Conservation (phyloP, 345 rosid genomes). For the Hibiscus trionum region DNA sequence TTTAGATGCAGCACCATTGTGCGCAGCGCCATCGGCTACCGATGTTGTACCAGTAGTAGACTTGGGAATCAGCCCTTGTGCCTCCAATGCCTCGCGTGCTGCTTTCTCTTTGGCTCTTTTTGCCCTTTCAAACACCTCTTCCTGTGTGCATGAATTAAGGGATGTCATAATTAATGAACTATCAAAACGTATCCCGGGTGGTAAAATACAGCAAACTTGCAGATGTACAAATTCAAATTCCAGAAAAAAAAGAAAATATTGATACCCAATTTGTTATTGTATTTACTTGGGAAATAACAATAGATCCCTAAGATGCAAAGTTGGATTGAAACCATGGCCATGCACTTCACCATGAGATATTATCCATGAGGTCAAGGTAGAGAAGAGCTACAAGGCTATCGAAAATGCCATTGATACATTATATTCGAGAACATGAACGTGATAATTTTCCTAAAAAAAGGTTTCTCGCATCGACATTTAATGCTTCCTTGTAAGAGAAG, state of each 20-base stretch:
- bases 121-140: slow-evolving; percentile 78
- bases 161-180: not conserved
- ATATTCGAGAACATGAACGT: not conserved
- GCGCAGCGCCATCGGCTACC: not conserved
- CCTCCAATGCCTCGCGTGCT: slow-evolving; percentile 62
- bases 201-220: not conserved
- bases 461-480: not conserved
- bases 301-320: not conserved
- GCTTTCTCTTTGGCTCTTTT: slow-evolving; percentile 74
- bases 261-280: not conserved
- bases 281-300: not conserved
- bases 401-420: not conserved
- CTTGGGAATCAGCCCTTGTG: slow-evolving; percentile 39
- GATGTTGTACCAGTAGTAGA: slow-evolving; percentile 18
- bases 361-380: not conserved
- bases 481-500: not conserved
- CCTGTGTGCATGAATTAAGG: slow-evolving; percentile 29
- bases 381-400: not conserved
- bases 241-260: not conserved
- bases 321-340: not conserved
- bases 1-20: slow-evolving; percentile 4
- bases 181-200: not conserved
- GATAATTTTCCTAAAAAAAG: not conserved
- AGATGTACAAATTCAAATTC: not conserved
- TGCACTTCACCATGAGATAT: not conserved